Conservation (phyloP, 2,329 filamentous ascomycete species). For the Fusarium scirpi region DNA sequence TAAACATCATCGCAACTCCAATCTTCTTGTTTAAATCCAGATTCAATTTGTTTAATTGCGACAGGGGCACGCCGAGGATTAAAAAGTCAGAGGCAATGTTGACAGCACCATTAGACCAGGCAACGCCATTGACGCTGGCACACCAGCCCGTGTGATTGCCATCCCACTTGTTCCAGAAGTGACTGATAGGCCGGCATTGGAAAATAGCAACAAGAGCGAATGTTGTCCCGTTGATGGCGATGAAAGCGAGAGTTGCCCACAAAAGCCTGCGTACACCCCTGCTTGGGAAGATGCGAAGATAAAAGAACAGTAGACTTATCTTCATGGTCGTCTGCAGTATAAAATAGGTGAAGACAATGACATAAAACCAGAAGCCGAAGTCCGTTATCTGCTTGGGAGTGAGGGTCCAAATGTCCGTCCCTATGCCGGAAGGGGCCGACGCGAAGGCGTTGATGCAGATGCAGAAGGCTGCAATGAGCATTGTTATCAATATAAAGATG, state of each 20-base stretch:
- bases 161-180: constrained; percentile 26
- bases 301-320: constrained; percentile 21
- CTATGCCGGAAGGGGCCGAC: not conserved
- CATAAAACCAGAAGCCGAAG: not conserved
- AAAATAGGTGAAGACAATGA: not conserved
- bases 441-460: not conserved
- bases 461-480: not conserved
- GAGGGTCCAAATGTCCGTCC: not conserved
- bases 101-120: constrained; percentile 23
- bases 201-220: constrained; percentile 8
- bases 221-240: not conserved
- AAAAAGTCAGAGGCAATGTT: constrained; percentile 1
- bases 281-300: constrained; percentile 27
- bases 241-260: constrained; percentile 12
- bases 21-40: constrained; percentile 21
- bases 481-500: not conserved
- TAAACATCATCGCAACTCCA: constrained; percentile 8
- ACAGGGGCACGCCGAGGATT: constrained; percentile 3
- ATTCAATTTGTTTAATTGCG: not conserved
- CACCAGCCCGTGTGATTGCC: constrained; percentile 2
- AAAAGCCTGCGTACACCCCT: not conserved
- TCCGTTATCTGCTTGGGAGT: not conserved
- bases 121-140: constrained; percentile 16
- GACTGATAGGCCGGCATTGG: constrained; percentile 18
- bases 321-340: constrained; percentile 5